These are phyloP conservation scores for Quercus suber DNA, from an alignment of 306 rosid genomes.

Conservation along the genomic window DNA sequence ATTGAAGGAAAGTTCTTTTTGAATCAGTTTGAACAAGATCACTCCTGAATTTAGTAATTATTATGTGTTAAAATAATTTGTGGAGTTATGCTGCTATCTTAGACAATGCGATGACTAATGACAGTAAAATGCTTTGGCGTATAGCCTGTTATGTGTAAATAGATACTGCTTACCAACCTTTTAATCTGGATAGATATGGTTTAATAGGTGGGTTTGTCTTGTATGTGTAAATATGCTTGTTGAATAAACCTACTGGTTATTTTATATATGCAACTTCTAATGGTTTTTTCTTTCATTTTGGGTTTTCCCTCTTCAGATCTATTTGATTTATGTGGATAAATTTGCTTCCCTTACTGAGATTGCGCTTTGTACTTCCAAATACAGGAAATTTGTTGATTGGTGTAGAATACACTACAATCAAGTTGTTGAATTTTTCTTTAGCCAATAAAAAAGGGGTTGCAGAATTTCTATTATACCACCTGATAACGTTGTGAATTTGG, in stretches of 20 bases:
- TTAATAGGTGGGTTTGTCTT: not conserved
- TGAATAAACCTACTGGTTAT: not conserved
- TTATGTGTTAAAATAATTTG: not conserved
- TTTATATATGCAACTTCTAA: not conserved
- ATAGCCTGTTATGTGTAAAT: not conserved
- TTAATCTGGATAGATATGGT: not conserved
- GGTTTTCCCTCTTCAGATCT: not conserved
- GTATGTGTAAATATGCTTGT: not conserved
- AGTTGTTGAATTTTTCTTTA: too few relatives aligned
- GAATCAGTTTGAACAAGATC: conserved; percentile 27
- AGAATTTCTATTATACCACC: too few relatives aligned
- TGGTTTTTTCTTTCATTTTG: not conserved
- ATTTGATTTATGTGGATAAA: too few relatives aligned
- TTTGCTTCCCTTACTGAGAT: too few relatives aligned
- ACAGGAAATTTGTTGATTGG: too few relatives aligned
- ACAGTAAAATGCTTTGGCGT: not conserved
- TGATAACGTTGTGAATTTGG: too few relatives aligned
- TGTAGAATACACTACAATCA: too few relatives aligned
- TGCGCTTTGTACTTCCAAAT: too few relatives aligned
- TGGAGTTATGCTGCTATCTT: conserved; percentile 6
- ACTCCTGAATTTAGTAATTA: not conserved
- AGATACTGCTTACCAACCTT: not conserved
- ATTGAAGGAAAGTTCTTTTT: conserved; percentile 24
- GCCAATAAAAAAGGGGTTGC: too few relatives aligned
- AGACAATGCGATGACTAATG: not conserved